Evolutionary conservation across 805 yeast genomes (phyloP).

Genomic region (Wilhelminamyces savonicus): DNA sequence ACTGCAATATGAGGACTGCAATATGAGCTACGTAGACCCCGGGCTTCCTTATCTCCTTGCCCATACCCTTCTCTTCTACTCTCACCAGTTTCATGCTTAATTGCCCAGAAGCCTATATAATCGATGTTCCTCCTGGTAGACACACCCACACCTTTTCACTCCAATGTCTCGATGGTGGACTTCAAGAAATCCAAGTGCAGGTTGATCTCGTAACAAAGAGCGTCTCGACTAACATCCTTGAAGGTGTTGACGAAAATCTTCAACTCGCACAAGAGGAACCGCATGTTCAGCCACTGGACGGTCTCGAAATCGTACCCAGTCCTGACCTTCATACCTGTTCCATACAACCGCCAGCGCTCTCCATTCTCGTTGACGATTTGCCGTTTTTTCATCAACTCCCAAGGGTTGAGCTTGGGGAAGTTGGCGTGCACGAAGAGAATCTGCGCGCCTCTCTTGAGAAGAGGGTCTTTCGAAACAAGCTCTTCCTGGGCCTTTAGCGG

Average conservation of each 20-base stretch:
- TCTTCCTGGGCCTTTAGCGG: constrained; percentile 1
- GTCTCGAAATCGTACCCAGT: constrained; percentile 54
- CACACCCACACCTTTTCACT: no score
- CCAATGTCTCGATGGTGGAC: constrained; percentile 29
- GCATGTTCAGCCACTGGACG: constrained; percentile 55
- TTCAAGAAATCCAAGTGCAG: constrained; percentile 40
- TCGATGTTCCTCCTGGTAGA: no score
- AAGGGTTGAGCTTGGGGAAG: constrained; percentile 62
- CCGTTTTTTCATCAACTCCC: constrained; percentile 39
- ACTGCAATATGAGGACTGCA: no score
- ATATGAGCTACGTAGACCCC: no score
- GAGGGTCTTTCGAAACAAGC: constrained; percentile 2
- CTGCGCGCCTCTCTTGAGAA: constrained; percentile 14
- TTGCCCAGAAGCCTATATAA: no score
- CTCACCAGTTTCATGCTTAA: no score
- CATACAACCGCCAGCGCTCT: constrained; percentile 50
- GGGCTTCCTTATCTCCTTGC: no score
- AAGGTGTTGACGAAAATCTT: constrained; percentile 40
- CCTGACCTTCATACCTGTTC: constrained; percentile 45
- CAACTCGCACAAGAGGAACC: constrained; percentile 46
- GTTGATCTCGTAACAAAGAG: constrained; percentile 45
- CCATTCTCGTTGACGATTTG: constrained; percentile 37
- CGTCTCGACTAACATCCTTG: constrained; percentile 31
- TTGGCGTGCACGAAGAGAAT: constrained; percentile 59
- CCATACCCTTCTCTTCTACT: no score